Percentiles rank a stretch among this genome's conserved stretches.
phyloP scores from a whole-genome alignment of 1,284 basidiomycete genomes.

The Moesziomyces globuligerus region DNA sequence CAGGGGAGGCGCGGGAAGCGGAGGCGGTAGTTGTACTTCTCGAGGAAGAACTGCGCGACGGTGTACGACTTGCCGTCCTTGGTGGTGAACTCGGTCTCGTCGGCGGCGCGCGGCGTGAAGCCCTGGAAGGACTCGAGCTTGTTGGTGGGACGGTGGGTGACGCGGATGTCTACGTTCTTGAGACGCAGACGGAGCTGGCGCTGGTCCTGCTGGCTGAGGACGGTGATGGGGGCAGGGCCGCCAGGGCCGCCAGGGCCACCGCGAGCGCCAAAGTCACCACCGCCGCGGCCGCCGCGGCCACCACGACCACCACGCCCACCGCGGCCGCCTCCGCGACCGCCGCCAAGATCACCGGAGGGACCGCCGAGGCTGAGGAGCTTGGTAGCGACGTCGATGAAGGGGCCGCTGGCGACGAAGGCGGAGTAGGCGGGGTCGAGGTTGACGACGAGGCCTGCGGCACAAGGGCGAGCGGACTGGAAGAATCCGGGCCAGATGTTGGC shows the following conservation, averaged over 20 bases:
- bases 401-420: slow-evolving; percentile 44
- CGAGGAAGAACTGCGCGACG: slow-evolving; percentile 40
- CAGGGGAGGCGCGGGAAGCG: slow-evolving; percentile 43
- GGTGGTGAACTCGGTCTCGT: slow-evolving; percentile 29
- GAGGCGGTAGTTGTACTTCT: slow-evolving; percentile 47
- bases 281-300: slow-evolving; percentile 23
- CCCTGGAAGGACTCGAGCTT: slow-evolving; percentile 51
- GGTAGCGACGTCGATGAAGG: slow-evolving; percentile 39
- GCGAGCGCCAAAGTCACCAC: slow-evolving; percentile 29
- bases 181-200: slow-evolving; percentile 50
- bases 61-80: slow-evolving; percentile 28
- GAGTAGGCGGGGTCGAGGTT: slow-evolving; percentile 58
- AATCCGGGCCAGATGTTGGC: slow-evolving; percentile 52
- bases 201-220: slow-evolving; percentile 23
- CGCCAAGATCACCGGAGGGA: slow-evolving; percentile 28
- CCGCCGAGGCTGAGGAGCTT: slow-evolving; percentile 37
- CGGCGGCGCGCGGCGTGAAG: slow-evolving; percentile 36
- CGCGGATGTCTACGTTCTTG: slow-evolving; percentile 34
- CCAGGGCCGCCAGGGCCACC: slow-evolving; percentile 44
- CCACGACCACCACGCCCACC: slow-evolving; percentile 27
- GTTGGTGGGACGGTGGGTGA: slow-evolving; percentile 46
- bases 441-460: slow-evolving; percentile 50
- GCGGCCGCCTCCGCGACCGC: slow-evolving; percentile 13
- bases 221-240: slow-evolving; percentile 9
- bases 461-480: slow-evolving; percentile 56